Evolutionary conservation across 352 stramenopile genomes (phyloP), one percentile per base, ranked within the genome.

Genomic region (Porosira glacialis): DNA sequence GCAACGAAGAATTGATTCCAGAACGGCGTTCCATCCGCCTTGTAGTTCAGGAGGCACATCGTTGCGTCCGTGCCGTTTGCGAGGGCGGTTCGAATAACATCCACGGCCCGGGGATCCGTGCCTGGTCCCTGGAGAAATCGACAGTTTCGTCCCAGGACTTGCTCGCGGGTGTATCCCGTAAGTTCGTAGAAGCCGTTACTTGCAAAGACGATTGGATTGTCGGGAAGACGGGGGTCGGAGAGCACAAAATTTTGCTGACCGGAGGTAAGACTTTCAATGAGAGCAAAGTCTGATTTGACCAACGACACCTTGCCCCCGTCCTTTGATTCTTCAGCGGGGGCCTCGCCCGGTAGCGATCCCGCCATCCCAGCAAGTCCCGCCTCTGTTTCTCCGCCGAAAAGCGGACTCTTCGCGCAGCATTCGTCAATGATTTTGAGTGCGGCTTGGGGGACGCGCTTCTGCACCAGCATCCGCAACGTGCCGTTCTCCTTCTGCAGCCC

Each of bases 1-100:
- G 90, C 89, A 15, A 95, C 83, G 78, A 93, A 94, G 67, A 96
- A 93, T 74, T 95, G 92, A 84, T 96, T 96, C 88, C 88, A 95
- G 61, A 95, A 96, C 2, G 88, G 80, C 7, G 88, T 92, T 22
- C 87, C 89, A 69, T 96, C 90, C 0, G 82, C 83, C 53, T 92
- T 91, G 83, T 95, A 95, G 75, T 95, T 95, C 28, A 96, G 64
- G 3, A 96, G 67, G 64, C 89, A 94, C 2, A 96, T 87, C 15
- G 80, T 89, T 0, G 85, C 91, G 66, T 95, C 90, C 17, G 83
- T 72, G n/a, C 87, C 87, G 65, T 92, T 81, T 50, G 68, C 43
- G 39, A 96, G 84, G 7, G 81, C 89, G 41, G 84, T 83, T 33
- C 90, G 79, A 59, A 96, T 92, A 41, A 93, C 84, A 62, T 92